Conservation (phyloP, 2,329 filamentous ascomycete genomes). For the Gremmenia infestans region DNA sequence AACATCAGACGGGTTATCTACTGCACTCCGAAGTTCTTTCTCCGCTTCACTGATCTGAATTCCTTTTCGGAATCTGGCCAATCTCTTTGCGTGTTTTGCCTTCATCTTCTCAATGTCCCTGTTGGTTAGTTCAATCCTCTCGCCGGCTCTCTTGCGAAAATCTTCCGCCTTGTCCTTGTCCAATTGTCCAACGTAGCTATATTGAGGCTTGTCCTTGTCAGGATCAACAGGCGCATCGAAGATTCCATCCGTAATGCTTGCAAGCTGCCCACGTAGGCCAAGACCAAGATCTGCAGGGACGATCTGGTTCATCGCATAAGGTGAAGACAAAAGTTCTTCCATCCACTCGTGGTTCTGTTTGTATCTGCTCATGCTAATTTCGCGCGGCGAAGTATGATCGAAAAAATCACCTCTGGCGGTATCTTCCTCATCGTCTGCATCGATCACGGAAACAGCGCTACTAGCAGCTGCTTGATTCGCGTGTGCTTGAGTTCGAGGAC, state of each 20-base stretch:
- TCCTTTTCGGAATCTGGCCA: conserved; percentile 69
- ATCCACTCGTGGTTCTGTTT: conserved; percentile 98
- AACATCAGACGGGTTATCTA: conserved; percentile 48
- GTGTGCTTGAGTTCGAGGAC: conserved; percentile 33
- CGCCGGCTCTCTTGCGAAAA: conserved; percentile 72
- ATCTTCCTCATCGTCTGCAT: conserved; percentile 83
- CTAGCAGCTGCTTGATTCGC: conserved; percentile 15
- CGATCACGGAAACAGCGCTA: conserved; percentile 19
- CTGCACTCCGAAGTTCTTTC: conserved; percentile 64
- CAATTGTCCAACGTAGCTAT: conserved; percentile 61
- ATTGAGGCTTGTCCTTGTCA: conserved; percentile 43
- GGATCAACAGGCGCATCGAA: conserved; percentile 61
- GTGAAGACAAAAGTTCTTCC: conserved; percentile 92
- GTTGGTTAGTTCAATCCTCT: conserved; percentile 67
- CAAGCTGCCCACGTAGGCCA: conserved; percentile 77
- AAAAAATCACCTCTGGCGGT: conserved; percentile 82
- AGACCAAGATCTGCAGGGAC: conserved; percentile 81
- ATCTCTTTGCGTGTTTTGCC: conserved; percentile 66
- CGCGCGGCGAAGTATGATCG: conserved; percentile 81
- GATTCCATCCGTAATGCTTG: conserved; percentile 76
- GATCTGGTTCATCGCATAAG: conserved; percentile 81
- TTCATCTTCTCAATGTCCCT: conserved; percentile 83
- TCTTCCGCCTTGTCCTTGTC: conserved; percentile 74
- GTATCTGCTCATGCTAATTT: conserved; percentile 83
- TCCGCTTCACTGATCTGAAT: conserved; percentile 70